phyloP scores from a whole-genome alignment of 139 green algal genomes.

The Auxenochlorella pyrenoidosa region DNA sequence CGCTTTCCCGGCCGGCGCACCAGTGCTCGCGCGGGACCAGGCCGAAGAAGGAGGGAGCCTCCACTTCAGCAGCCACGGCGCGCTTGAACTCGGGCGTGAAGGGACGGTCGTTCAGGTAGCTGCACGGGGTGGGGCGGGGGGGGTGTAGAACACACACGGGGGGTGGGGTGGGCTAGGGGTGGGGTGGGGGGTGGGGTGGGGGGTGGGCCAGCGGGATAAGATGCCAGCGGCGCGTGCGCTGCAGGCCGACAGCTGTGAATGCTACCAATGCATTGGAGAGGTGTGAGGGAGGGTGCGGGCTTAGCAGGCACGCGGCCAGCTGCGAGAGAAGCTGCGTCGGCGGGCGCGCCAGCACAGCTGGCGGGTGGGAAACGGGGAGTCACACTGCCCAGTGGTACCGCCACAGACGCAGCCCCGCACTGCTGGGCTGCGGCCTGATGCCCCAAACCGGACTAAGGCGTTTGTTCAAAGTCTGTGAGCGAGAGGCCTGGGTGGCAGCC shows the following conservation, averaged over 20 bases:
- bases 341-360: no score
- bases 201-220: no score
- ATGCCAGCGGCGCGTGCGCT: background rate
- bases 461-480: background rate
- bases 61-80: background rate
- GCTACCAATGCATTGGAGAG: no score
- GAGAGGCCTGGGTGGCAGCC: no score
- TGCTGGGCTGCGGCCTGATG: background rate
- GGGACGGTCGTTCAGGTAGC: conserved; percentile 6
- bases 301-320: no score
- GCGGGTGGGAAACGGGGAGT: no score
- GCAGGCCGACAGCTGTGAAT: background rate
- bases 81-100: conserved; percentile 25
- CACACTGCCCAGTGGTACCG: background rate
- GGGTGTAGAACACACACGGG: no score
- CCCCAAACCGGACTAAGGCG: background rate
- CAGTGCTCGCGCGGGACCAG: conserved; percentile 38
- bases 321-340: no score
- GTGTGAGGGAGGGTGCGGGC: no score
- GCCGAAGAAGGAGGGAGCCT: conserved; percentile 32
- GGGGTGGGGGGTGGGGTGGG: background rate
- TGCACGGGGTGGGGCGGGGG: background rate
- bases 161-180: background rate
- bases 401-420: background rate
- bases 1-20: background rate